A percentile compares a stretch with the other conserved stretches of the same genome.
Evolutionary conservation across 148 eudicot genomes (phyloP).

Genomic region (Pharnaceum exiguum): DNA sequence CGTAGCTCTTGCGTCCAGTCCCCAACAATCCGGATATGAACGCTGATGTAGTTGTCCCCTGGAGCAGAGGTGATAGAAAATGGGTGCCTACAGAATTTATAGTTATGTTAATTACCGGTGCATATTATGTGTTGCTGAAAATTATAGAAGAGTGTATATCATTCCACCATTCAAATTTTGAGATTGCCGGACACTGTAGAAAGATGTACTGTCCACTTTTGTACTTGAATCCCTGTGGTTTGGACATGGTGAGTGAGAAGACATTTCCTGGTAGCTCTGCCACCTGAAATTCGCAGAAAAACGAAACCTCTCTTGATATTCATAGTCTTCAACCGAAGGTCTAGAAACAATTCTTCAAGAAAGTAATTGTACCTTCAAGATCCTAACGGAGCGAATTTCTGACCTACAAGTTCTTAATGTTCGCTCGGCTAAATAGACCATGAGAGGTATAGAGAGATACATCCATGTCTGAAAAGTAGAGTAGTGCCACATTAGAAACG

Average conservation of each 20-base stretch:
- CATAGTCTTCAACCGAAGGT: too few species aligned
- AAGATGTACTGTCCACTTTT: slow-evolving; percentile 93
- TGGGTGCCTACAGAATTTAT: slow-evolving; percentile 69
- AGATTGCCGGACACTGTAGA: slow-evolving; percentile 79
- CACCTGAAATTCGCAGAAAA: too few species aligned
- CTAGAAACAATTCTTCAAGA: background rate
- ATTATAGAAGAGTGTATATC: background rate
- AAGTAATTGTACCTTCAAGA: slow-evolving; percentile 52
- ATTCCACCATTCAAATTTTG: slow-evolving; percentile 84
- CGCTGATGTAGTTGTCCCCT: slow-evolving; percentile 79
- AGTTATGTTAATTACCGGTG: slow-evolving; percentile 3
- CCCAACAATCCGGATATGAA: slow-evolving; percentile 81
- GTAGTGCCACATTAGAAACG: background rate
- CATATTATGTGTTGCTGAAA: background rate
- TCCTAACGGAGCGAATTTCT: slow-evolving; percentile 57
- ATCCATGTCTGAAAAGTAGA: slow-evolving; percentile 79
- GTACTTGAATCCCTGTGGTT: slow-evolving; percentile 84
- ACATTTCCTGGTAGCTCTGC: slow-evolving; percentile 84
- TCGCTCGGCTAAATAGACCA: slow-evolving; percentile 69
- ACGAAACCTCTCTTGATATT: too few species aligned
- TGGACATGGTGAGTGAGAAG: slow-evolving; percentile 65
- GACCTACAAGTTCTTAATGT: slow-evolving; percentile 70
- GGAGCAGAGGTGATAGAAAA: slow-evolving; percentile 98
- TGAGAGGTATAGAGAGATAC: slow-evolving; percentile 68
- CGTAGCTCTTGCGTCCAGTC: slow-evolving; percentile 91